Percentiles rank a stretch among this genome's conserved stretches.
Evolutionary conservation across 2,329 filamentous ascomycete genomes (phyloP).

Genomic region (Fusarium mangiferae): DNA sequence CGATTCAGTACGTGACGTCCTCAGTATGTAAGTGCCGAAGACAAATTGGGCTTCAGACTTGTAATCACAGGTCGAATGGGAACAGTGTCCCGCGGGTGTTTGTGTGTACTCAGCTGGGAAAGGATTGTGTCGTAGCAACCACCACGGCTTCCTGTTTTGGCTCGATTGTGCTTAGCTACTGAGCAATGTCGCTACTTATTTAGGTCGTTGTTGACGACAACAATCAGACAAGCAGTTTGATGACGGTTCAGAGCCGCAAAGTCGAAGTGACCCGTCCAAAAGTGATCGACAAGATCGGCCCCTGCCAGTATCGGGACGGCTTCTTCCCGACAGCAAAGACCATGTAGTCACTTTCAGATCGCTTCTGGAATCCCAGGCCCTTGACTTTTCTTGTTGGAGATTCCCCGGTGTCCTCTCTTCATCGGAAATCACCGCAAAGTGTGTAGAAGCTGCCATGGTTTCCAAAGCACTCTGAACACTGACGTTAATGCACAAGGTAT

Average conservation of each 20-base stretch:
- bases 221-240: constrained; percentile 3
- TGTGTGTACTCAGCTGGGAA: constrained; percentile 23
- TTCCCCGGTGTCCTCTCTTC: neutral
- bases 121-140: constrained; percentile 3
- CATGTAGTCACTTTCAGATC: constrained; percentile 24
- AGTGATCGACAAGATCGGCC: constrained; percentile 45
- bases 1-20: constrained; percentile 23
- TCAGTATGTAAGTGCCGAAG: constrained; percentile 26
- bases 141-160: constrained; percentile 21
- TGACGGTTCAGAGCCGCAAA: constrained; percentile 38
- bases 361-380: constrained; percentile 12
- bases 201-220: neutral
- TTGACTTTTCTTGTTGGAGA: neutral
- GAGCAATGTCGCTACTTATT: constrained; percentile 10
- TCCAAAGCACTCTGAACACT: neutral
- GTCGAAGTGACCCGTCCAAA: constrained; percentile 12
- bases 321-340: constrained; percentile 31
- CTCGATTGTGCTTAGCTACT: neutral
- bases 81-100: constrained; percentile 19
- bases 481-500: neutral
- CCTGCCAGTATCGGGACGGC: constrained; percentile 39
- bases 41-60: constrained; percentile 13
- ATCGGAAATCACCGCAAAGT: neutral
- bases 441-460: neutral
- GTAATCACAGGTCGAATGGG: constrained; percentile 31